Evolutionary conservation across 164 flowering plant species (phyloP), one percentile per base, ranked within the genome.

Genomic region (Vitis rupestris): DNA sequence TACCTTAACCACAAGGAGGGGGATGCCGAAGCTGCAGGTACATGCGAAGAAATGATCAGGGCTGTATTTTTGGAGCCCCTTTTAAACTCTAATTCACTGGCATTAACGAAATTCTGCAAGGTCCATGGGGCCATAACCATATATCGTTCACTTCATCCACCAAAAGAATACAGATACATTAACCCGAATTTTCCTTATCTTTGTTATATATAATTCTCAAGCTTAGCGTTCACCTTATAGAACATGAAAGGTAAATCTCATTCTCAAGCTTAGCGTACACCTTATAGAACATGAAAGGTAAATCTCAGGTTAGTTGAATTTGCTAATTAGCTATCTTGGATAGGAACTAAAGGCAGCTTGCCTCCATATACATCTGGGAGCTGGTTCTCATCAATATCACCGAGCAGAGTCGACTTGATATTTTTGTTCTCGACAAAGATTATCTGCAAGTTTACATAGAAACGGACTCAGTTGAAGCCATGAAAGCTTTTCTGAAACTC

Each of bases 331-430:
- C 65, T 56, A 3, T 79, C 82, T 47, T 87, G 85, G 48, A 88
- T 85, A 6, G 94, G 96, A 69, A 88, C 89, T 57, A 92, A 59
- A 10, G 79, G 77, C 15, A 87, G 71, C 68, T 84, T 83, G 68
- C 96, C 97, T 69, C 96, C 97, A 63, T 89, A 86, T 13, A 68
- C 69, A 52, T 82, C 86, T 37, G 98, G 90, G 50, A 92, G 83
- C 60, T 89, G 92, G 69, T 79, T 81, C 75, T 88, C 90, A 67
- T 90, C 93, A 58, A 90, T 93, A 64, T 90, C 93, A 44, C 62
- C 66, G 9, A 87, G 81, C 73, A 93, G 79, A 10, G 88, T 86
- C 19, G 86, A 72, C 48, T 23, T 79, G 67, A 84, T 70, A 51
- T 83, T 86, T 65, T 88, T 87, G 77, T 85, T 77, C 69, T 89